Evolutionary conservation across 108 stramenopile genomes (phyloP), one percentile per base, ranked within the genome.

Genomic region (Cyclostephanos tholiformis): DNA sequence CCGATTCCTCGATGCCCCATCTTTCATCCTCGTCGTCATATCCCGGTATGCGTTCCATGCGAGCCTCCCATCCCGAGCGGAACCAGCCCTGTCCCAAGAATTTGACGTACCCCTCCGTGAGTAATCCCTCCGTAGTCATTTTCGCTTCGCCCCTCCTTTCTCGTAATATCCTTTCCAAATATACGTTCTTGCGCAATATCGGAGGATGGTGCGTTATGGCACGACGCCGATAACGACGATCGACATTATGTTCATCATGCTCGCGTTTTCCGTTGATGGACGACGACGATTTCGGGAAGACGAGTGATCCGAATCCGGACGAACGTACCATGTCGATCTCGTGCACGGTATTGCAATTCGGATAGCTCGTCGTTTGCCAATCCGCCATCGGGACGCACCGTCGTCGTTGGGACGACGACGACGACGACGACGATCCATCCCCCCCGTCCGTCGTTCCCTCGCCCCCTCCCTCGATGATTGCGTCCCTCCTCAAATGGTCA

Each of bases 81-180:
- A 95, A 91, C 91, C 91, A 95, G 11, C 94, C 94, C 57, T 87
- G 77, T 43, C 90, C 94, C 53, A 92, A 67, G 35, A 90, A 84
- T 50, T 50, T 48, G n/a, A 93, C 19, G 4, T 76, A 49, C 25
- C 73, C 74, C 65, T 76, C 80, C 43, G 32, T 61, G 32, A 74
- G 30, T 4, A 68, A 52, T 26, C 76, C 67, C 63, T 48, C 63
- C 11, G 64, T 73, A 75, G 63, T 77, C 55, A 72, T 17, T 60
- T 72, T 72, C 20, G 41, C 49, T 60, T 64, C 23, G 23, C 30
- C n/a, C 38, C 23, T 62, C 30, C 61, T 66, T 14, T 13, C 67
- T 52, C 32, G 32, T 4, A 32, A 32, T 32, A 32, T 32, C 32
- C 32, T 32, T 32, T 32, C 32, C 32, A 32, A 32, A 32, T 32